Evolutionary conservation across 257 asterid genomes (phyloP).

Genomic region (Solanum phureja): DNA sequence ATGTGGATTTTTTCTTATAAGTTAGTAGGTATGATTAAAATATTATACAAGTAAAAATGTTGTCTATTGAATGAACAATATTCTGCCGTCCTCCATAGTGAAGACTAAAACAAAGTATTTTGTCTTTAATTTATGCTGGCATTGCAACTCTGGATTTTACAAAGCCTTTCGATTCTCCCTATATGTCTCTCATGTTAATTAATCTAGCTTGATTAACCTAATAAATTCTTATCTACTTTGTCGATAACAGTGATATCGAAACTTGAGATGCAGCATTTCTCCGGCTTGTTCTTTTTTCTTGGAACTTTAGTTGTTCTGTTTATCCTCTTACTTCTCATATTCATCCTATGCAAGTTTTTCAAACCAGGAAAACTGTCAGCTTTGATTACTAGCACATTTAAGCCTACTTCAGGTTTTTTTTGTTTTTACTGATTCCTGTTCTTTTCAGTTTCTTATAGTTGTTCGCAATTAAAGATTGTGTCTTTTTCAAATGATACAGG

Average conservation of each 20-base stretch:
- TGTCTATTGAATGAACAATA: not conserved
- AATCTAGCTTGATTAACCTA: not conserved
- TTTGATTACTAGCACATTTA: constrained; percentile 14
- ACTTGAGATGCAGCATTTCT: constrained; percentile 20
- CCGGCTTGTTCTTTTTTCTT: constrained; percentile 35
- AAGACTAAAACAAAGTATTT: not conserved
- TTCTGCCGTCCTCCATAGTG: not conserved
- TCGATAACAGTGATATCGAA: constrained; percentile 16
- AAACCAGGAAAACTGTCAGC: constrained; percentile 14
- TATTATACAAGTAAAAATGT: not conserved
- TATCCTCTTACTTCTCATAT: constrained; percentile 28
- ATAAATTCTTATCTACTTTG: not conserved
- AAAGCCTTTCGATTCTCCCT: not conserved
- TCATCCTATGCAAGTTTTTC: constrained; percentile 25
- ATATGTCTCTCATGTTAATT: not conserved
- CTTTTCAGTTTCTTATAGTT: not conserved
- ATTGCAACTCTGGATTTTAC: not conserved
- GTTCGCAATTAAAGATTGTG: not conserved
- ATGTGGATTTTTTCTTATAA: not conserved
- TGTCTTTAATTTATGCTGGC: not conserved
- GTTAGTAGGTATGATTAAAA: not conserved
- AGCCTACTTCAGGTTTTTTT: constrained; percentile 25
- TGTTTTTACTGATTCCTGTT: not conserved
- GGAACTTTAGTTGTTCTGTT: constrained; percentile 44
- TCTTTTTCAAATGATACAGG: constrained; percentile 29